These are phyloP conservation scores for Cercospora brassicicola DNA, from an alignment of 2,329 filamentous ascomycete species.

Conservation along the genomic window DNA sequence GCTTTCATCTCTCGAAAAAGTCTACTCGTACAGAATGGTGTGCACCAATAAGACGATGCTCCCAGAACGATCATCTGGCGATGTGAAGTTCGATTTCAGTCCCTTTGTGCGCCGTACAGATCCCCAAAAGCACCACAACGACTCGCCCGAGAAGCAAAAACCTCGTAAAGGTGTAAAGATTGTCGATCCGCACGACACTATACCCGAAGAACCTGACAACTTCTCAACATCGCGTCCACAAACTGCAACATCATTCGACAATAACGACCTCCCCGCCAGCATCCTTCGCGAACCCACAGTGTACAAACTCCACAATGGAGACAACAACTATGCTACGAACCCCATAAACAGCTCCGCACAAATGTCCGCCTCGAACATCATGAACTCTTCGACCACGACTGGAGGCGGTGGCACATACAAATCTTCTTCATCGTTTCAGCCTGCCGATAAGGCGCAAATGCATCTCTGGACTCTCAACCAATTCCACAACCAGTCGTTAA, in stretches of 20 bases:
- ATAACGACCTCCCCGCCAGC: slow-evolving; percentile 12
- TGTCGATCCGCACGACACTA: slow-evolving; percentile 55
- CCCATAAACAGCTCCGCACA: slow-evolving; percentile 38
- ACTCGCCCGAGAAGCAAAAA: slow-evolving; percentile 56
- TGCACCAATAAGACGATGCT: slow-evolving; percentile 77
- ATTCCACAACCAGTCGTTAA: slow-evolving; percentile 79
- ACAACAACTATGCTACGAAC: not conserved
- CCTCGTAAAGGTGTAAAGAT: slow-evolving; percentile 68
- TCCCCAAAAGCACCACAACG: slow-evolving; percentile 43
- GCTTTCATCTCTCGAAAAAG: slow-evolving; percentile 84
- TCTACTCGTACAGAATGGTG: slow-evolving; percentile 91
- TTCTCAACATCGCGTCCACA: slow-evolving; percentile 11
- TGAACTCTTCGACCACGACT: slow-evolving; percentile 5
- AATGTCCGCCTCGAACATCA: not conserved
- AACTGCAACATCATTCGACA: slow-evolving; percentile 16
- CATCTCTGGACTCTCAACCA: slow-evolving; percentile 87
- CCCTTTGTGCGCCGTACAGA: slow-evolving; percentile 74
- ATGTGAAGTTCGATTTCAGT: slow-evolving; percentile 77
- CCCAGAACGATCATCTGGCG: slow-evolving; percentile 63
- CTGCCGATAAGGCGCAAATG: slow-evolving; percentile 74
- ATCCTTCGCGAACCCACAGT: slow-evolving; percentile 18
- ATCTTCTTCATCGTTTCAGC: slow-evolving; percentile 40
- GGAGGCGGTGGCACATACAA: not conserved
- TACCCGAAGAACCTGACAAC: slow-evolving; percentile 10
- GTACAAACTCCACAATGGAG: slow-evolving; percentile 4